These are phyloP conservation scores for Zymoseptoria ardabiliae DNA, from an alignment of 2,329 filamentous ascomycete species.

Conservation along the genomic window DNA sequence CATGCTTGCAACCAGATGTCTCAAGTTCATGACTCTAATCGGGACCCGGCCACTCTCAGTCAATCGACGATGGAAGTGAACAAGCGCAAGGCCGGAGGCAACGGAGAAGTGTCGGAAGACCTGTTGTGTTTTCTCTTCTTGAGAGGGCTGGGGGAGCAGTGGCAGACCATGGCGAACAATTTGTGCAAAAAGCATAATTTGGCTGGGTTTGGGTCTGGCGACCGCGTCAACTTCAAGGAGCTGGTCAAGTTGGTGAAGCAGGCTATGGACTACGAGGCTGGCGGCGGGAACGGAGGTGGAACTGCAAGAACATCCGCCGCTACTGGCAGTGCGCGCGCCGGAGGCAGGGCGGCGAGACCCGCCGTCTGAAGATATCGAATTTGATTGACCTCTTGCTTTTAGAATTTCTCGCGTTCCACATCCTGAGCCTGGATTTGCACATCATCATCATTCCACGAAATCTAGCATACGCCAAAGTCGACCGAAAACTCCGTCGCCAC, in stretches of 20 bases:
- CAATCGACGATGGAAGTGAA: constrained; percentile 6
- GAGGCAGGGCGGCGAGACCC: background rate
- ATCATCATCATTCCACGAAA: background rate
- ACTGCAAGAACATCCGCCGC: background rate
- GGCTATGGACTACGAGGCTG: constrained; percentile 16
- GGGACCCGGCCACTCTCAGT: constrained; percentile 6
- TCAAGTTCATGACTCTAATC: constrained; percentile 11
- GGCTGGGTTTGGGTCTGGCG: constrained; percentile 27
- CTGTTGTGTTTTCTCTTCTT: constrained; percentile 27
- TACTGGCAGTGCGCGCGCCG: background rate
- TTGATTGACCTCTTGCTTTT: too few relatives aligned
- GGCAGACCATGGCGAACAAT: constrained; percentile 18
- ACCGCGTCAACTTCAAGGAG: constrained; percentile 23
- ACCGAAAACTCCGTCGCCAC: background rate
- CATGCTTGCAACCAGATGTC: constrained; percentile 21
- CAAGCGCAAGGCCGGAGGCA: constrained; percentile 9
- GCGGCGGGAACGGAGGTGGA: background rate
- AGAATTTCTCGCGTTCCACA: background rate
- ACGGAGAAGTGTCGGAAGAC: constrained; percentile 22
- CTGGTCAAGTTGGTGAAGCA: constrained; percentile 20
- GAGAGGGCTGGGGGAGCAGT: constrained; percentile 20
- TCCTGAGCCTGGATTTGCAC: background rate
- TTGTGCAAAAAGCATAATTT: constrained; percentile 26
- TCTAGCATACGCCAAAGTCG: background rate
- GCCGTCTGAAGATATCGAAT: background rate